Evolutionary conservation across 345 rosid genomes (phyloP).

Genomic region (Excoecaria agallocha): DNA sequence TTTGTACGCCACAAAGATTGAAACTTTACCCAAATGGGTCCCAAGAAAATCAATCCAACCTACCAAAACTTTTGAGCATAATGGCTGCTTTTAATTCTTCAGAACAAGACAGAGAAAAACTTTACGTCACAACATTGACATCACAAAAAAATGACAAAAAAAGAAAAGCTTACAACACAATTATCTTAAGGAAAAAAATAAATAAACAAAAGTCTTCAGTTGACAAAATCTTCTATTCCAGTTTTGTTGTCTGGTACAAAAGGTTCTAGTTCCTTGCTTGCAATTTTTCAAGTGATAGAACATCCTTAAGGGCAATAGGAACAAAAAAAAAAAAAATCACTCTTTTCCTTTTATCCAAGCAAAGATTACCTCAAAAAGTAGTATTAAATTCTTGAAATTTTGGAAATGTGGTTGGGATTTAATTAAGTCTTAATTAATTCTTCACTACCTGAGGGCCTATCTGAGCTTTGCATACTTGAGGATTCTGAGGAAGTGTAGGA

Average conservation of each 20-base stretch:
- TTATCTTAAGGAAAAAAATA: not conserved
- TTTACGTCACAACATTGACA: not conserved
- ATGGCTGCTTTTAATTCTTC: not conserved
- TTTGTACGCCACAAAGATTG: not conserved
- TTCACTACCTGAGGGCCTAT: conserved; percentile 23
- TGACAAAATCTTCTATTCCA: too few species aligned
- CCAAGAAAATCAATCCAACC: not conserved
- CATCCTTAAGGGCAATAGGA: not conserved
- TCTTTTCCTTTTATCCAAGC: not conserved
- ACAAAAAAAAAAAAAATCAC: not conserved
- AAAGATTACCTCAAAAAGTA: conserved; percentile 8
- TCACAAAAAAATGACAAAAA: too few species aligned
- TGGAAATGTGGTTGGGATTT: not conserved
- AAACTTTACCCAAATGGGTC: not conserved
- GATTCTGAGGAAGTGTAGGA: conserved; percentile 31
- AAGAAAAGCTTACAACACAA: not conserved
- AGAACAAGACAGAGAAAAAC: not conserved
- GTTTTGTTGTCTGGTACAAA: not conserved
- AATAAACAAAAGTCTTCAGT: too few species aligned
- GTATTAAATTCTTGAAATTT: not conserved
- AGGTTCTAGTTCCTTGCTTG: not conserved
- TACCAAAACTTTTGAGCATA: not conserved
- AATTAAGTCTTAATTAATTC: conserved; percentile 6
- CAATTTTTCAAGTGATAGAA: not conserved
- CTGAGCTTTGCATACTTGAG: conserved; percentile 29